A percentile compares a stretch with the other conserved stretches of the same genome.
These are phyloP conservation scores for Leptodermis oblonga DNA, from an alignment of 257 asterid genomes.

Conservation along the genomic window DNA sequence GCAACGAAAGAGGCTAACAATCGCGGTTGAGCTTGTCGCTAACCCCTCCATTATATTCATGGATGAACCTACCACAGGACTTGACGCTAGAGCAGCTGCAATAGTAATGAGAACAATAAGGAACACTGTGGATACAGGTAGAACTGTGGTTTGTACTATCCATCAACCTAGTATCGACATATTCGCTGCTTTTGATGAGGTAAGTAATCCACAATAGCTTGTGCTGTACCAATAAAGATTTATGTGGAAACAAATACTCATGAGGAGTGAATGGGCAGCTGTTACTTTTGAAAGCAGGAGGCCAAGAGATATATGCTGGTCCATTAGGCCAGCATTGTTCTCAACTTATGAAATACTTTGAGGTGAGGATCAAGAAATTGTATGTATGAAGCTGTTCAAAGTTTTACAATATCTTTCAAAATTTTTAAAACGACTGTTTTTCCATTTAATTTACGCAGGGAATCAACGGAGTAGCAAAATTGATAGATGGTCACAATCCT, in stretches of 20 bases:
- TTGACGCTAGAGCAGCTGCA: conserved; percentile 95
- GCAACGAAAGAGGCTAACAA: conserved; percentile 36
- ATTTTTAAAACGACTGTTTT: not conserved
- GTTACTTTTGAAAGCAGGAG: conserved; percentile 75
- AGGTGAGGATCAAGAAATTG: conserved; percentile 31
- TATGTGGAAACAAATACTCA: not conserved
- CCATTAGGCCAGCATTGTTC: conserved; percentile 62
- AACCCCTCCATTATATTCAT: conserved; percentile 92
- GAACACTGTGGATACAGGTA: conserved; percentile 85
- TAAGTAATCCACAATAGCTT: not conserved
- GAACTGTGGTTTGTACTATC: conserved; percentile 89
- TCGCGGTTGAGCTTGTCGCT: conserved; percentile 91
- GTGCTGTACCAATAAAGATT: not conserved
- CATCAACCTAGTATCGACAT: conserved; percentile 72
- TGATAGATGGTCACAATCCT: conserved; percentile 71
- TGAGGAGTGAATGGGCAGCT: conserved; percentile 40
- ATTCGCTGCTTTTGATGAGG: conserved; percentile 9
- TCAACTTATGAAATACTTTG: conserved; percentile 68
- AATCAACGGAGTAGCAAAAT: conserved; percentile 43
- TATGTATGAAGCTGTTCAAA: no score
- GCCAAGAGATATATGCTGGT: conserved; percentile 74
- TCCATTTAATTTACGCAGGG: conserved; percentile 25
- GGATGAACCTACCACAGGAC: conserved; percentile 97
- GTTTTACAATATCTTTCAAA: not conserved
- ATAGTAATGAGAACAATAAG: conserved; percentile 93